Base-by-base conservation (phyloP, 1,284 basidiomycete genomes). In the Taiwanofungus camphoratus region DNA sequence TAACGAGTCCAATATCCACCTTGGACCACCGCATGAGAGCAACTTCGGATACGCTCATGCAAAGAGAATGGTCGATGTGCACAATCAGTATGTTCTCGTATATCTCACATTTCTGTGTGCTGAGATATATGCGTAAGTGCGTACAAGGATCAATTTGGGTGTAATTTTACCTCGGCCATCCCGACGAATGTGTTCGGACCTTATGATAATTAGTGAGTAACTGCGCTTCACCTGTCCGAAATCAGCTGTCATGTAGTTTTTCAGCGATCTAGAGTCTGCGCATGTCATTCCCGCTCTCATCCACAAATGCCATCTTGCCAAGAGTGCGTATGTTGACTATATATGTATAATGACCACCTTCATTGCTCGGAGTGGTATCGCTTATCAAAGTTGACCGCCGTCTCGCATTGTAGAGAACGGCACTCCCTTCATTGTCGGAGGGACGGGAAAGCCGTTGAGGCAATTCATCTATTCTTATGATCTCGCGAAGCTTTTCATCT, bases 381-480 rank as follows among this genome's bases (percentile, higher is more conserved):
- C 20, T 5, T 40, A 7, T 11, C 15, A 33, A 23, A 27, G 7
- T 33, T 27, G 26, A 7, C 7, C 26, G 26, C 26, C 8, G 8
- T 8, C 26, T 8, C 26, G 26, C 11, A 7, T 16, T 6, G 31
- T 59, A 92, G 90, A 88, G 64, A 89, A 90, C 58, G 74, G 73
- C 42, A 87, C 84, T 1, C 82, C 86, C 1, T 92, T 94, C 65
- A 69, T 82, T 39, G 85, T 93, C n/a, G 68, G 78, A 42, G 92
- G 91, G 5, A 84, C 87, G 0, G 91, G 92, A 29, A 89, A 85
- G 54, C 92, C 92, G 4, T 73, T 94, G 26, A 79, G 92, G 23
- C 92, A 95, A 63, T 95, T 95, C 65, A 92, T 94, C 63, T 94
- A 90, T 68, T 93, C 92, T n/a, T 72, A 78, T 41, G 92, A 94